Evolutionary conservation across 2,329 filamentous ascomycete genomes (phyloP), one percentile per base, ranked within the genome.

Genomic region (Microdochium bolleyi): DNA sequence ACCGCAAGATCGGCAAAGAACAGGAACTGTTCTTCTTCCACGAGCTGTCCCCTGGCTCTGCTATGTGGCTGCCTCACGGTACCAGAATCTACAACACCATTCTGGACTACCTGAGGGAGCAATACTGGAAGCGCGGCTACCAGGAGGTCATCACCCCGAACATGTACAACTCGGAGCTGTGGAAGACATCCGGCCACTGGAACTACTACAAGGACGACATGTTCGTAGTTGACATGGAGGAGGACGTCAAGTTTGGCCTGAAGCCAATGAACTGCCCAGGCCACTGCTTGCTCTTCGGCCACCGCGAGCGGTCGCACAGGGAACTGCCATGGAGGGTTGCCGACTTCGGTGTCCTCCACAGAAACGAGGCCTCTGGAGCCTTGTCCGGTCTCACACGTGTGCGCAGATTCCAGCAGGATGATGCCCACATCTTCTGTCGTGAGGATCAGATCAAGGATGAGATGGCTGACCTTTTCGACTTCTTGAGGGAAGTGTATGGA

Each of bases 21-120:
- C 94, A 99, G 70, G 92, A 97, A 67, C 84, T 99, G 9, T 99
- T 96, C 78, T 95, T 96, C 78, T 99, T 96, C 75, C 87, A 95
- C 64, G 88, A 95, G 58, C 79, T 86, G 62, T 96, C 92, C n/a
- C 94, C 94, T 1, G 94, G 94, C 32, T 94, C 89, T 19, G 85
- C 87, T 54, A 96, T 99, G 78, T 91, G 94, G 75, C 75, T 96
- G 49, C 92, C 92, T 1, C 90, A 96, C 64, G 94, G 94, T 57
- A 89, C 90, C 64, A 87, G 89, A 62, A 95, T 97, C 64, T 95
- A 95, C 78, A 96, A 96, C 67, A 85, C 89, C 24, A 76, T 99
- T 10, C 84, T 91, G 68, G 78, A 82, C 19, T 89, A 94, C 66
- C 79, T 99, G 57, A 84, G 88, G 57, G 80, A 87, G 49, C 87